Evolutionary conservation across 2,329 filamentous ascomycete species (phyloP), one percentile per base, ranked within the genome.

Genomic region (Paecilomyces sp.): DNA sequence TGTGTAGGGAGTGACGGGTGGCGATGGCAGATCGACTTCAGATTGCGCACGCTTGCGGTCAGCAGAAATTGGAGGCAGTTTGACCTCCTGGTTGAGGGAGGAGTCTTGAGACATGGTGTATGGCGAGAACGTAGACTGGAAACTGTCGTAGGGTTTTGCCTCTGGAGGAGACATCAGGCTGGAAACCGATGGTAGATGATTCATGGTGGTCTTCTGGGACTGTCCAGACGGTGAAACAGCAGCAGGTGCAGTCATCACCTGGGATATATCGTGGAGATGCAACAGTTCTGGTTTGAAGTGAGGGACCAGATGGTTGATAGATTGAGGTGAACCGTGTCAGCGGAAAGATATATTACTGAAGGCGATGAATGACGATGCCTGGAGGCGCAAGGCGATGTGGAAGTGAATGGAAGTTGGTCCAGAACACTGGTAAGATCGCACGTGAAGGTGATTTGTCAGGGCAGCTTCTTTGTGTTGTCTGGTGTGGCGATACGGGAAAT

Each of bases 121-220:
- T 25, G 71, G 67, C 34, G 69, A 68, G 55, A 67, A 66, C 18
- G 66, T 58, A 52, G 68, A 64, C 59, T 72, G 67, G 65, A 78
- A 79, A 55, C 70, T 82, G 58, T 82, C 82, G 2, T 82, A 75
- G 22, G 81, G 80, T 55, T 77, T 84, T n/a, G 71, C 62, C 67
- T 78, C 76, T 60, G 77, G 77, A 50, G 77, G 76, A 63, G 77
- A 79, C 74, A 79, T 77, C 56, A 79, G 72, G 67, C 72, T 78
- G 56, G 76, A 74, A 51, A 79, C 72, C 56, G 74, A 71, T 31
- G 76, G 75, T 64, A 78, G 66, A 61, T 70, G 74, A 69, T 73
- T 74, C 76, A 78, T 79, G 57, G 62, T 72, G 66, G 62, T 61
- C 57, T 66, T 66, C 58, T 68, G 62, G 60, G 58, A 62, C 62